Percentiles rank a stretch among this genome's conserved stretches.
phyloP scores from a whole-genome alignment of 805 yeast genomes.

The Candida tibetensis region DNA sequence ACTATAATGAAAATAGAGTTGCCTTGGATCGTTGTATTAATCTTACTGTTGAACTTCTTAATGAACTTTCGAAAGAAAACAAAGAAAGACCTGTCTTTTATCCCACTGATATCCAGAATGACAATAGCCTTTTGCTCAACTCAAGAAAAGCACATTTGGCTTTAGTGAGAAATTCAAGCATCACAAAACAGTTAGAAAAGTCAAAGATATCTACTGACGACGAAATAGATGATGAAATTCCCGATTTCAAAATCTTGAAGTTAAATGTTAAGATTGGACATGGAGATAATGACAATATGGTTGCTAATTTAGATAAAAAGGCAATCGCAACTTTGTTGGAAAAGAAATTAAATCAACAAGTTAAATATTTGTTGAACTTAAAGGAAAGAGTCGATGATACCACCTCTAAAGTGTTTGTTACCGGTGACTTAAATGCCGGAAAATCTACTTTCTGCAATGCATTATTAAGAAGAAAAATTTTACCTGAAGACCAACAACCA shows the following conservation, averaged over 20 bases:
- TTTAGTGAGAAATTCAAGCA: slow-evolving; percentile 39
- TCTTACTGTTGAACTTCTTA: slow-evolving; percentile 49
- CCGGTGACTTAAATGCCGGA: slow-evolving; percentile 97
- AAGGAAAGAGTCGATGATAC: slow-evolving; percentile 87
- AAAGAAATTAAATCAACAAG: slow-evolving; percentile 61
- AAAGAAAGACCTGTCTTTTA: slow-evolving; percentile 58
- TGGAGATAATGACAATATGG: slow-evolving; percentile 35
- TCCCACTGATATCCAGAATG: slow-evolving; percentile 45
- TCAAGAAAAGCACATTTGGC: slow-evolving; percentile 54
- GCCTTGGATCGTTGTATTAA: slow-evolving; percentile 62
- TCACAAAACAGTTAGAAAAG: slow-evolving; percentile 15
- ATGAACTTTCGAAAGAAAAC: slow-evolving; percentile 56
- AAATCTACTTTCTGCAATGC: slow-evolving; percentile 96
- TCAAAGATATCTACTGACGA: slow-evolving; percentile 12
- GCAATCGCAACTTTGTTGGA: slow-evolving; percentile 70
- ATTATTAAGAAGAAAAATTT: slow-evolving; percentile 64
- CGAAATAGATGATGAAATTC: slow-evolving; percentile 18
- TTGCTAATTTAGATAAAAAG: slow-evolving; percentile 59
- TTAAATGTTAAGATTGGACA: slow-evolving; percentile 59
- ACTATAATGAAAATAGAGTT: slow-evolving; percentile 69
- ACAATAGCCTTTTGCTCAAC: slow-evolving; percentile 38
- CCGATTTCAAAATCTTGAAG: slow-evolving; percentile 58
- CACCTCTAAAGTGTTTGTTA: slow-evolving; percentile 88
- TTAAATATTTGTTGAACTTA: slow-evolving; percentile 66
- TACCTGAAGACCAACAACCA: slow-evolving; percentile 98